Base-by-base conservation (phyloP, 2,329 filamentous ascomycete genomes). In the Fusarium sp. region DNA sequence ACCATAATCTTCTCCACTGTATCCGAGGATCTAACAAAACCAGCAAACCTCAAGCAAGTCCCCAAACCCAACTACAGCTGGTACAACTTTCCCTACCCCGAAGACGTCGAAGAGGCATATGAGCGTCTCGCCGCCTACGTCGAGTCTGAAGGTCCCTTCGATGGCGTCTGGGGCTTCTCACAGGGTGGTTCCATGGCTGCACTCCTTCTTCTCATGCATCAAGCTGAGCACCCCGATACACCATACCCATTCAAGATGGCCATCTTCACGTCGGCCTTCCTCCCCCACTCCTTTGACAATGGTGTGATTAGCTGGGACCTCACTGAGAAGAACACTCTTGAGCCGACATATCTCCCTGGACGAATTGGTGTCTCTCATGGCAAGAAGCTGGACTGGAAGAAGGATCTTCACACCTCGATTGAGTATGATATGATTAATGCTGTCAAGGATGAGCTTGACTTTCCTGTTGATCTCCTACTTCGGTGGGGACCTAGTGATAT, bases 261-360 rank as follows among this genome's bases (percentile, higher is more conserved):
- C 51, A 54, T 54, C 22, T 54, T 54, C 26, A 41, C 51, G n/a
- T 54, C 51, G 14, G 51, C 51, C 11, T 54, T 54, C 16, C 33
- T 54, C 4, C 51, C 51, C 26, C 51, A 54, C 15, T 54, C 51
- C 12, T 54, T 54, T 1, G 35, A 41, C 35, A 39, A 38, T n/a
- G 51, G 51, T 6, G 13, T 54, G 2, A 24, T 54, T 6, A 41
- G 33, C 12, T 54, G 51, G 51, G 51, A 54, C 11, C 51, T 41
- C 8, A 54, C 51, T 7, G 51, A 54, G 22, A 54, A 54, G 26
- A 54, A 54, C 24, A 54, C 51, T 0, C 51, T 54, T 28, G 26
- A 38, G 2, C 24, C 51, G 0, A 41, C 51, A 14, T 54, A 54
- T 22, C 33, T 28, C 3, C 35, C 51, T 3, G 51, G 51, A 14